Evolutionary conservation across 148 eudicot genomes (phyloP).

Genomic region (Rhododendron kiyosumense): DNA sequence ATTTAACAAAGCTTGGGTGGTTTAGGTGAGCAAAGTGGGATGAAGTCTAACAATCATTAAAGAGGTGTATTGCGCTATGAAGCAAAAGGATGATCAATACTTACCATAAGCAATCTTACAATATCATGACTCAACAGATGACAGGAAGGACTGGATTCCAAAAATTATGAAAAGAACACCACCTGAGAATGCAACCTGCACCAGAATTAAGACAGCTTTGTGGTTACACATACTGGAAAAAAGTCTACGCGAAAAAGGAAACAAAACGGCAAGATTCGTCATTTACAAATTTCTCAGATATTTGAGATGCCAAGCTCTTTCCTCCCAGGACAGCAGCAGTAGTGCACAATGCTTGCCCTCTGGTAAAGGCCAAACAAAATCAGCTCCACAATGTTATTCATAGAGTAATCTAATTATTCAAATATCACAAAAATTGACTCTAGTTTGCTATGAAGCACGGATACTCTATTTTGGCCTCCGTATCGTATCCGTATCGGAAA

Average conservation of each 20-base stretch:
- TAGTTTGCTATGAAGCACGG: too few relatives aligned
- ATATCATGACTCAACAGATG: constrained; percentile 49
- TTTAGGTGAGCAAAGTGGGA: too few relatives aligned
- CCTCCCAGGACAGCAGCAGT: constrained; percentile 97
- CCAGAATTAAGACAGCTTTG: not conserved
- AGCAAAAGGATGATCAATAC: not conserved
- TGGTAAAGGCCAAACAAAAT: constrained; percentile 25
- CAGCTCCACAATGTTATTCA: not conserved
- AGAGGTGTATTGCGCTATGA: not conserved
- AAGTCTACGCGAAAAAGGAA: not conserved
- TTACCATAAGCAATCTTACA: constrained; percentile 17
- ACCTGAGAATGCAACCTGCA: constrained; percentile 79
- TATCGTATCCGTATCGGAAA: too few relatives aligned
- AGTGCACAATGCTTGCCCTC: constrained; percentile 94
- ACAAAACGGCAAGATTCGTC: not conserved
- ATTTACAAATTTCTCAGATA: constrained; percentile 82
- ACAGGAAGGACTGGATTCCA: constrained; percentile 81
- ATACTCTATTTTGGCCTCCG: too few relatives aligned
- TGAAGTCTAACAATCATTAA: not conserved
- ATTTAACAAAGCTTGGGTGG: too few relatives aligned
- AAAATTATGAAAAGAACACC: constrained; percentile 89
- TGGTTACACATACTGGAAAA: not conserved
- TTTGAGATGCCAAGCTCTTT: constrained; percentile 89
- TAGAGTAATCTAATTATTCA: not conserved
- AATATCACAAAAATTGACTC: not conserved